A percentile compares a stretch with the other conserved stretches of the same genome.
phyloP scores from a whole-genome alignment of 108 stramenopile genomes.

The Conticribra guillardii region DNA sequence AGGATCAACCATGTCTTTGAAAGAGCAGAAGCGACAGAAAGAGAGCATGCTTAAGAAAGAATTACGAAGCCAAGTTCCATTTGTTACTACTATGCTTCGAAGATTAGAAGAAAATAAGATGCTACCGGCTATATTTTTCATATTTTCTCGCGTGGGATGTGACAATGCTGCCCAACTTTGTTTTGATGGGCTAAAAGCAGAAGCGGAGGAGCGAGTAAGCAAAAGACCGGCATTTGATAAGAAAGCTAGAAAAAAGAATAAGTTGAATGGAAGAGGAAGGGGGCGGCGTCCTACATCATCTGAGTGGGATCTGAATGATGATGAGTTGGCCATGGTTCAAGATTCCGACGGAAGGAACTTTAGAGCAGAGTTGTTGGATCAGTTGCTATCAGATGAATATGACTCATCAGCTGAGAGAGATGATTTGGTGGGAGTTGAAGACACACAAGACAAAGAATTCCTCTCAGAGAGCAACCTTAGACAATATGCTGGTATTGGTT shows the following conservation, averaged over 20 bases:
- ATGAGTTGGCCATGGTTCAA: slow-evolving; percentile 38
- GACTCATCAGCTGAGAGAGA: slow-evolving; percentile 24
- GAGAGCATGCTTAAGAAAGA: slow-evolving; percentile 71
- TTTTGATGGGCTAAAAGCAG: slow-evolving; percentile 49
- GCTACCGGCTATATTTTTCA: slow-evolving; percentile 94
- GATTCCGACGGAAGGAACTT: slow-evolving; percentile 72
- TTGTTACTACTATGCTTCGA: slow-evolving; percentile 61
- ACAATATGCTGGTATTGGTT: slow-evolving; percentile 68
- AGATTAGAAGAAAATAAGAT: slow-evolving; percentile 69
- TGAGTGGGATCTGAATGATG: slow-evolving; percentile 41
- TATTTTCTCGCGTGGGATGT: slow-evolving; percentile 91
- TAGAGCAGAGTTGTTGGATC: slow-evolving; percentile 55
- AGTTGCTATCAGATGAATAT: slow-evolving; percentile 49
- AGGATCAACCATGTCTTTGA: slow-evolving; percentile 44
- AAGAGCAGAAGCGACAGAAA: slow-evolving; percentile 67
- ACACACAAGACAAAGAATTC: slow-evolving; percentile 50
- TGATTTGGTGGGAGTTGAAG: not conserved
- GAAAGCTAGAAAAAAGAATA: slow-evolving; percentile 26
- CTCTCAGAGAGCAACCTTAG: slow-evolving; percentile 60
- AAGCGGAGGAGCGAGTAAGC: slow-evolving; percentile 20
- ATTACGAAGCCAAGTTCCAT: slow-evolving; percentile 75
- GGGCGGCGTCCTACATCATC: slow-evolving; percentile 27
- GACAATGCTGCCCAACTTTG: slow-evolving; percentile 81
- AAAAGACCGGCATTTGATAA: slow-evolving; percentile 22
- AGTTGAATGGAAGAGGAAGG: slow-evolving; percentile 37